Percentiles rank a stretch among this genome's conserved stretches.
phyloP scores from a whole-genome alignment of 2,329 filamentous ascomycete genomes.

The Botrytis sinoallii region DNA sequence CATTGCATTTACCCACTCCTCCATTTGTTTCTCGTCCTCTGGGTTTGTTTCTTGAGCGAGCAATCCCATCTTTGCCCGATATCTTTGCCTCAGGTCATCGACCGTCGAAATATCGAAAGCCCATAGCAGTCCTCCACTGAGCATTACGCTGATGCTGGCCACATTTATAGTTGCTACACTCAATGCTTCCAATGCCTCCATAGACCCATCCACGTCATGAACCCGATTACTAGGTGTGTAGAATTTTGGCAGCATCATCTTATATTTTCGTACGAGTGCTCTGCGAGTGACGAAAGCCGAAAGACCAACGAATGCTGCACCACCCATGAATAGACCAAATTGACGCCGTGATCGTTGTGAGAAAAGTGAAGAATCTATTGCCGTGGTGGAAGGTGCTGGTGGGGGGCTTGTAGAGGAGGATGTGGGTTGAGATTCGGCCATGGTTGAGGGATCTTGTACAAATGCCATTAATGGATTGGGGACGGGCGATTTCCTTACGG shows the following conservation, averaged over 20 bases:
- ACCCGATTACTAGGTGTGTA: conserved; percentile 62
- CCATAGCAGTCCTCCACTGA: conserved; percentile 70
- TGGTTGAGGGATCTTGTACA: conserved; percentile 7
- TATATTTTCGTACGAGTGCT: conserved; percentile 61
- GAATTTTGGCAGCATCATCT: conserved; percentile 64
- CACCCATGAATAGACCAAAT: conserved; percentile 68
- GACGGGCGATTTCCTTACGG: not conserved
- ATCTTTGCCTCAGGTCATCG: conserved; percentile 58
- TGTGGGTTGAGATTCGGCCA: conserved; percentile 17
- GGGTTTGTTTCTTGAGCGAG: conserved; percentile 41
- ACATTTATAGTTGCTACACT: conserved; percentile 87
- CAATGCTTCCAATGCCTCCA: conserved; percentile 79
- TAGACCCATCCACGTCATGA: conserved; percentile 56
- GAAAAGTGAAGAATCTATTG: conserved; percentile 33
- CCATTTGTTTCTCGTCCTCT: conserved; percentile 58
- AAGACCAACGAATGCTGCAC: conserved; percentile 70
- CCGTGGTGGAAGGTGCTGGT: conserved; percentile 17
- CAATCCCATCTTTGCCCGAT: conserved; percentile 44
- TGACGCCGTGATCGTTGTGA: conserved; percentile 47
- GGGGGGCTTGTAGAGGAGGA: conserved; percentile 17
- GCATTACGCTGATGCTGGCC: conserved; percentile 69
- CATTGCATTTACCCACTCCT: conserved; percentile 58
- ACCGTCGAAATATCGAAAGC: conserved; percentile 71
- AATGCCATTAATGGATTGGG: not conserved
- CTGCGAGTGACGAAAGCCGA: conserved; percentile 71